Base-by-base conservation (phyloP, 2,329 filamentous ascomycete genomes). In the Paramyrothecium sp. region DNA sequence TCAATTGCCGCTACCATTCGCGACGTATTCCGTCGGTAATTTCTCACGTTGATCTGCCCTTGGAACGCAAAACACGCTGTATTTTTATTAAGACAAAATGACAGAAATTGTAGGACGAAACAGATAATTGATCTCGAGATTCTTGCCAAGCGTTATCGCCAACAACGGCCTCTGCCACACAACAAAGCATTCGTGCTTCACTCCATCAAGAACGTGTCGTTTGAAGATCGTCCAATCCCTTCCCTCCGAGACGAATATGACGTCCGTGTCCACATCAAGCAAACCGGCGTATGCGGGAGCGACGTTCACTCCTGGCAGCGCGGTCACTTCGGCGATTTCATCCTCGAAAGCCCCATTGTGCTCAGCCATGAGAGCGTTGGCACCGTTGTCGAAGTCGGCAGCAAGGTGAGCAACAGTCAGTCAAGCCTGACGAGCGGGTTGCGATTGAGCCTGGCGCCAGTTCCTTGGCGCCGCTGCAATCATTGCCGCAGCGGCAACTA, bases 401-500 rank as follows among this genome's bases (percentile, higher is more conserved):
- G 50, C 23, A 68, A 67, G 33, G 78, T 81, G 34, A 76, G 70
- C 54, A 73, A 74, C 54, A n/a, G n/a, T n/a, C n/a, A n/a, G 58
- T 81, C 50, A 72, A 75, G 54, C 64, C 72, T 17, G 79, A 78
- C 3, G 76, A 81, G 59, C 69, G 73, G 1, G 77, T 81, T 2
- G 77, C 79, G 20, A 76, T 82, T 30, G 79, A 82, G 58, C 78
- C 79, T 3, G 78, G 78, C n/a, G n/a, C n/a, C n/a, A 2, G 70
- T 78, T 2, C 76, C 78, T 0, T 82, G 79, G 56, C 62, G 71
- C 58, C 66, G 71, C 30, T 81, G 80, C 64, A 67, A 74, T 46
- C 68, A 71, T 55, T 82, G 79, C 62, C 71, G 73, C 4, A 55
- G 59, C 0, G 78, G 77, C 3, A 46, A 53, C 3, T 79, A 79